Base-by-base conservation (phyloP, 345 rosid genomes). In the Nasturtium officinale region DNA sequence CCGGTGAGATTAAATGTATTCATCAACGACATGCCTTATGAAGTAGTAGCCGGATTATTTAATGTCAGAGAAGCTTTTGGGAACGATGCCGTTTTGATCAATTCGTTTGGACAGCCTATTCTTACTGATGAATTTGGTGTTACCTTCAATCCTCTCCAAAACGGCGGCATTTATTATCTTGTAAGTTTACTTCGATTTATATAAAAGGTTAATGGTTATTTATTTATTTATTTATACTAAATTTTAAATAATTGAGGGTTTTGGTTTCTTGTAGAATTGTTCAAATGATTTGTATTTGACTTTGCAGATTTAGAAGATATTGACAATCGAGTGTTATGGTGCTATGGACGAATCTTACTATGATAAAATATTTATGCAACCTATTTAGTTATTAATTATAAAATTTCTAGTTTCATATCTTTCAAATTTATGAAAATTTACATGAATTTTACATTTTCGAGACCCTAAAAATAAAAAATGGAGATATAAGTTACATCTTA, bases 51-150 rank as follows among this genome's bases (percentile, higher is more conserved):
- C 40, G 93, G 90, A 26, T 88, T 90, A 4, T 87, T 94, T 74
- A 91, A 87, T 60, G 88, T 91, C 20, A 82, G 80, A 32, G 91
- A 85, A 64, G 88, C 97, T 11, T 94, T 94, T 65, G 98, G 98
- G 30, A 91, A 85, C 21, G 86, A 90, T 18, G 87, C 86, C 1
- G 67, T 89, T 53, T 69, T 94, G 77, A 80, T 94, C 29, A 85
- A 86, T 79, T 87, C 96, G 2, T 74, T 89, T 7, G 97, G 98
- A 8, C 87, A 88, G 13, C 91, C 89, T 25, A 79, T 94, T 69
- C 82, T 84, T 67, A 89, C 96, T 3, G 82, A 89, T 48, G 93
- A 87, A 43, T 88, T 85, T 96, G 97, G 98, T 48, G 29, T 83
- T 77, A 94, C 97, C 10, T 79, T 89, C 55, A 87, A 87, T 15